phyloP scores from a whole-genome alignment of 768 basidiomycete species.

The Stropharia rugosoannulata region DNA sequence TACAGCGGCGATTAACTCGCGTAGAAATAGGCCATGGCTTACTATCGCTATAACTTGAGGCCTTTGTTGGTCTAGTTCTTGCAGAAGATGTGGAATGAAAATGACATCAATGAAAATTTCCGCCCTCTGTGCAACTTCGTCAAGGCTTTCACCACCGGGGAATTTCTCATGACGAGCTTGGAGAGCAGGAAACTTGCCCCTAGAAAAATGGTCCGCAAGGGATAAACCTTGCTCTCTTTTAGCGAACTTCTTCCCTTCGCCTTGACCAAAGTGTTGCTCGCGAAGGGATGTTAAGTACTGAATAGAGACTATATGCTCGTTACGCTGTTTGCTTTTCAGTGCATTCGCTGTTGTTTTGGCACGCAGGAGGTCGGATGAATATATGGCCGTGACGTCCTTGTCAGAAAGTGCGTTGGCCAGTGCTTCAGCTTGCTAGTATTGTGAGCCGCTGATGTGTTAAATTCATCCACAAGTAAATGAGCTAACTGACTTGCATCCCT shows the following conservation, averaged over 20 bases:
- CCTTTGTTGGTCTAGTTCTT: constrained; percentile 33
- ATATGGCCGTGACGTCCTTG: constrained; percentile 51
- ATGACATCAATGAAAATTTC: constrained; percentile 47
- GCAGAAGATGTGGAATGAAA: constrained; percentile 54
- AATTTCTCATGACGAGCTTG: constrained; percentile 48
- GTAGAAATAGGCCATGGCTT: constrained; percentile 75
- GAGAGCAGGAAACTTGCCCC: constrained; percentile 52
- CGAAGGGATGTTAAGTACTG: constrained; percentile 50
- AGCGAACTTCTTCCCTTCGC: constrained; percentile 61
- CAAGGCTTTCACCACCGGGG: constrained; percentile 69
- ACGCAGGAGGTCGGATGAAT: constrained; percentile 68
- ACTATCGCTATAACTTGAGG: constrained; percentile 59
- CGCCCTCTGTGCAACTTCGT: constrained; percentile 62
- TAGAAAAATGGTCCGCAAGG: constrained; percentile 47
- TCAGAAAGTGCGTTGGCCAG: constrained; percentile 52
- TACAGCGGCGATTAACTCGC: constrained; percentile 54
- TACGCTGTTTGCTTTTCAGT: constrained; percentile 46
- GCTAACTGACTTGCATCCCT: constrained; percentile 54
- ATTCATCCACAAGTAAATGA: constrained; percentile 12
- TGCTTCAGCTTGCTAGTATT: constrained; percentile 58
- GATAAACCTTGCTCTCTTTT: constrained; percentile 30
- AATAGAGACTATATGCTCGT: constrained; percentile 47
- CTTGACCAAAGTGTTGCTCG: constrained; percentile 71
- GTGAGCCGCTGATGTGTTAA: background rate
- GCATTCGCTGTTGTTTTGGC: constrained; percentile 61